phyloP scores from a whole-genome alignment of 2,329 filamentous ascomycete species.

The Mycocentrospora acerina region DNA sequence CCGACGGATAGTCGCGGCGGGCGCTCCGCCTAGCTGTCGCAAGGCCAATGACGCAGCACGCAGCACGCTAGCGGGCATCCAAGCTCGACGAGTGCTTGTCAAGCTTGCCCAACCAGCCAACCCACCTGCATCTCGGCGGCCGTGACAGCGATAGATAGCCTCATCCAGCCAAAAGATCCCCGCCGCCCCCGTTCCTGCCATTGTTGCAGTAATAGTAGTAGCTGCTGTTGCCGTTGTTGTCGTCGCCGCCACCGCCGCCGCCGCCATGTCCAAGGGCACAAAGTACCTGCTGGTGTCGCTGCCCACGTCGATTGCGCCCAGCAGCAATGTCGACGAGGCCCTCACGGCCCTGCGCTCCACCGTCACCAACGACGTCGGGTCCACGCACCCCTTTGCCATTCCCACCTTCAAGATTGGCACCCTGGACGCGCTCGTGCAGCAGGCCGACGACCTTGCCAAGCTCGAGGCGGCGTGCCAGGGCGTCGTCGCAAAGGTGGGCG shows the following conservation, averaged over 20 bases:
- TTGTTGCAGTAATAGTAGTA: no score
- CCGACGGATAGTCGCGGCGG: constrained; percentile 20
- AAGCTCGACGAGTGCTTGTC: no score
- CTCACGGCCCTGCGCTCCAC: constrained; percentile 73
- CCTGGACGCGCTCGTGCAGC: constrained; percentile 89
- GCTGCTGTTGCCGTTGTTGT: no score
- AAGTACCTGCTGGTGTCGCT: constrained; percentile 90
- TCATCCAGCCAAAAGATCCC: no score
- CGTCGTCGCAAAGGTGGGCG: constrained; percentile 84
- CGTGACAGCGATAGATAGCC: not conserved
- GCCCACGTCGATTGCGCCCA: constrained; percentile 81
- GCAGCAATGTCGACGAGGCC: constrained; percentile 77
- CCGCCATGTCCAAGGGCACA: constrained; percentile 46
- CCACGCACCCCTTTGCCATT: constrained; percentile 74
- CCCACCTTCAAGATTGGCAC: constrained; percentile 98
- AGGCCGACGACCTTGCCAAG: constrained; percentile 93
- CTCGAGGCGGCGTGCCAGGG: constrained; percentile 76
- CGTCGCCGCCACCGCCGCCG: constrained; percentile 14
- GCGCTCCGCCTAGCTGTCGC: constrained; percentile 13
- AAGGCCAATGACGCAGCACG: constrained; percentile 19
- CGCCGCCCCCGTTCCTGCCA: no score
- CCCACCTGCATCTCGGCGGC: constrained; percentile 20
- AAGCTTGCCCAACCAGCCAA: constrained; percentile 12
- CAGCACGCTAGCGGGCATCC: constrained; percentile 11
- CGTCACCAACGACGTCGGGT: constrained; percentile 72